Base-by-base conservation (phyloP, 257 asterid species). In the Nicotiana otophora region DNA sequence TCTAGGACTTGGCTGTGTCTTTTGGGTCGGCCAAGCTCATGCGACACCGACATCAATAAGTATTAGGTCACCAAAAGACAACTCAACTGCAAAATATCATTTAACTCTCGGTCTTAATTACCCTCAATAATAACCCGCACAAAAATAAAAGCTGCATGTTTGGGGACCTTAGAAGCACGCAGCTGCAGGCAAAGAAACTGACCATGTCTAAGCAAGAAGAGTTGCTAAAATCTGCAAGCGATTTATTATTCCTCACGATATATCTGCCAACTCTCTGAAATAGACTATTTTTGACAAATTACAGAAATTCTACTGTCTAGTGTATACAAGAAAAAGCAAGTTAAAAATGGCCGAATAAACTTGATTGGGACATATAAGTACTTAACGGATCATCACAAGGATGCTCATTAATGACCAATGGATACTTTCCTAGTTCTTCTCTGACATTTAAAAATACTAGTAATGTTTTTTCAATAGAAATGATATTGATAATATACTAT, bases 181-280 rank as follows among this genome's bases (percentile, higher is more conserved):
- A 48, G 23, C 23, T 48, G 80, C 80, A 74, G 80, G 58, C 20
- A 74, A 74, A 48, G 46, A 51, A 74, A 74, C 51, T 26, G 39
- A 28, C 16, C 42, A 26, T 26, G 62, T 74, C 39, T 72, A 26
- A 39, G 63, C 16, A 74, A 74, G 61, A 48, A 48, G 1, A 7
- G 8, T 15, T 74, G 53, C 80, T 74, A 74, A 74, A 74, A 48
- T 74, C 46, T 74, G 80, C 80, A 26, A 74, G 5, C 19, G 15
- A 74, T 74, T 74, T 74, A 74, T 51, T 74, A 51, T 26, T 74
- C 80, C 80, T 74, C 80, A 74, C 63, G 6, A 74, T 74, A 74
- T 48, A 51, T 51, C 80, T 74, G 63, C 46, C 9, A 74, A 0
- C n/a, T 74, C 5, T 74, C 80, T 74, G 80, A 26, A 74, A 26